Conservation (phyloP, 768 basidiomycete species). For the Boletus vermiculosoides region DNA sequence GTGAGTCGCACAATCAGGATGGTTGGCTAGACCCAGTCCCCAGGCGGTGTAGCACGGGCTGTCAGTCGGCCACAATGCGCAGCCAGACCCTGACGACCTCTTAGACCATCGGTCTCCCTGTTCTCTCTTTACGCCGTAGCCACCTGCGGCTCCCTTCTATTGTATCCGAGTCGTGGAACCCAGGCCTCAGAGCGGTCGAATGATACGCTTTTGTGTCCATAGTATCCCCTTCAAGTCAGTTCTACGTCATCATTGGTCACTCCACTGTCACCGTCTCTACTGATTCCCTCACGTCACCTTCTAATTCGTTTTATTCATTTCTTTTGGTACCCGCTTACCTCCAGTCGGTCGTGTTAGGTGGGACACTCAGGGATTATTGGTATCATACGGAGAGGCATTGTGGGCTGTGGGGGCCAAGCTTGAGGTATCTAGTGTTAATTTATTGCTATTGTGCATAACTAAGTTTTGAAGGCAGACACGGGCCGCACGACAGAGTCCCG, state of each 20-base stretch:
- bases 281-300: background rate
- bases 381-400: background rate
- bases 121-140: background rate
- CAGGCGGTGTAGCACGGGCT: background rate
- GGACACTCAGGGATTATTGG: background rate
- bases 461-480: background rate
- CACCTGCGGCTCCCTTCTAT: background rate
- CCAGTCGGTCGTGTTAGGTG: background rate
- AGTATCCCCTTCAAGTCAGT: background rate
- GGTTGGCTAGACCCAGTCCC: background rate
- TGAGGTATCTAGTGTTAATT: background rate
- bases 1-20: background rate
- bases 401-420: background rate
- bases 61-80: background rate
- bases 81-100: background rate
- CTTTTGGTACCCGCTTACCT: background rate
- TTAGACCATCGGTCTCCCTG: background rate
- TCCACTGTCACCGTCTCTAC: background rate
- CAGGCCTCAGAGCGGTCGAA: background rate
- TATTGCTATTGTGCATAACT: background rate
- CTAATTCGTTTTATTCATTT: background rate
- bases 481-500: background rate
- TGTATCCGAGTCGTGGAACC: background rate
- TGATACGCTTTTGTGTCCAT: background rate
- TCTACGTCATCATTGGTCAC: background rate